Conservation (phyloP, 768 basidiomycete genomes). For the Mycena pura region DNA sequence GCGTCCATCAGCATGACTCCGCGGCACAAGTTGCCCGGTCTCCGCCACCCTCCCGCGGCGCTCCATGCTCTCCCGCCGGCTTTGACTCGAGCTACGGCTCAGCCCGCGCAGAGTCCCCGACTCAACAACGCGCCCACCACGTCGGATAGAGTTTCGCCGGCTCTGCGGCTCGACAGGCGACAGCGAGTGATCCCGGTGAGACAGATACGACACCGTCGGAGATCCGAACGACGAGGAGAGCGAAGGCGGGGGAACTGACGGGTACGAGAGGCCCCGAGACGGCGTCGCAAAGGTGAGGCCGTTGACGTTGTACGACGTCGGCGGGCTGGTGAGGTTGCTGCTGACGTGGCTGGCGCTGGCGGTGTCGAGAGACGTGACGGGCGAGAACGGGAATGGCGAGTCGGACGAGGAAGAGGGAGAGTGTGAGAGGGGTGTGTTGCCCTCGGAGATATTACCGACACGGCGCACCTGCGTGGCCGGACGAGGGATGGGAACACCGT, state of each 20-base stretch:
- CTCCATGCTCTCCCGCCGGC: slow-evolving; percentile 65
- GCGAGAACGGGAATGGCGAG: slow-evolving; percentile 74
- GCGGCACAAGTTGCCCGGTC: slow-evolving; percentile 61
- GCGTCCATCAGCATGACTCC: slow-evolving; percentile 57
- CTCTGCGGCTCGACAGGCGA: slow-evolving; percentile 63
- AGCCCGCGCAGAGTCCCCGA: slow-evolving; percentile 40
- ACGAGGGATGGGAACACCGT: slow-evolving; percentile 80
- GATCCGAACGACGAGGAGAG: slow-evolving; percentile 82
- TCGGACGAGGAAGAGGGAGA: slow-evolving; percentile 68
- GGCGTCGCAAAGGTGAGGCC: slow-evolving; percentile 41
- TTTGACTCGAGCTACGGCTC: slow-evolving; percentile 47
- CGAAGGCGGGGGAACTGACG: slow-evolving; percentile 84
- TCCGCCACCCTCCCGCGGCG: slow-evolving; percentile 74
- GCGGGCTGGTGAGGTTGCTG: slow-evolving; percentile 78
- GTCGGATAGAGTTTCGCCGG: slow-evolving; percentile 55
- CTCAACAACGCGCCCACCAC: slow-evolving; percentile 43
- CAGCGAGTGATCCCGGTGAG: slow-evolving; percentile 53
- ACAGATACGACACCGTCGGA: slow-evolving; percentile 57
- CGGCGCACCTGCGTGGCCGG: slow-evolving; percentile 69
- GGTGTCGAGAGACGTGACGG: slow-evolving; percentile 55
- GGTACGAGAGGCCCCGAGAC: slow-evolving; percentile 67
- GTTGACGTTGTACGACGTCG: slow-evolving; percentile 61
- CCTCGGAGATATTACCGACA: slow-evolving; percentile 50
- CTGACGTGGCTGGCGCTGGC: slow-evolving; percentile 56
- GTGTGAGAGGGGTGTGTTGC: slow-evolving; percentile 67